Evolutionary conservation across 495 filamentous ascomycete genomes (phyloP).

Genomic region (Hamigera avellanea): DNA sequence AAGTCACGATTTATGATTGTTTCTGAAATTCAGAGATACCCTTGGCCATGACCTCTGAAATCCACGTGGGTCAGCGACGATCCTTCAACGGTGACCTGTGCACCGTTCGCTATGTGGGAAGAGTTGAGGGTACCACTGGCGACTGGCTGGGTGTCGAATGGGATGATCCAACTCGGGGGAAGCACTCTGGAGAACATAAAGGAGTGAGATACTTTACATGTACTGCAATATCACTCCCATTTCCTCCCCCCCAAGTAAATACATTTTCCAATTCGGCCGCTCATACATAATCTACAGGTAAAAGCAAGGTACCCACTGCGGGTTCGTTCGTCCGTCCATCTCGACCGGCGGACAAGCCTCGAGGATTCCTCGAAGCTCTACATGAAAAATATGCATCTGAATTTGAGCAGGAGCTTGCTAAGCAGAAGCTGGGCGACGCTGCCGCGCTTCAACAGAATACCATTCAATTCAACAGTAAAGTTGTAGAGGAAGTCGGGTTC

Average conservation of each 20-base stretch:
- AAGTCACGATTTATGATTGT: conserved; percentile 1
- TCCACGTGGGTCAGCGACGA: conserved; percentile 54
- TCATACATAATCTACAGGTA: conserved; percentile 34
- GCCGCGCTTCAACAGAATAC: conserved; percentile 23
- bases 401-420: conserved; percentile 14
- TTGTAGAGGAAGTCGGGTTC: conserved; percentile 91
- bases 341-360: conserved; percentile 51
- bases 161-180: conserved; percentile 77
- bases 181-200: conserved; percentile 76
- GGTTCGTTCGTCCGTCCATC: conserved; percentile 81
- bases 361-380: conserved; percentile 69
- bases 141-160: conserved; percentile 94
- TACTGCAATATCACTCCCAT: conserved; percentile 29
- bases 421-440: conserved; percentile 7
- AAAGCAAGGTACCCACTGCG: conserved; percentile 51
- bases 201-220: conserved; percentile 77
- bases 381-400: conserved; percentile 70
- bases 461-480: conserved; percentile 71
- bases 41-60: conserved; percentile 14
- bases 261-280: neutral
- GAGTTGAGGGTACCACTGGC: conserved; percentile 62
- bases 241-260: neutral
- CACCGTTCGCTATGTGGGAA: conserved; percentile 76
- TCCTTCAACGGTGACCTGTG: conserved; percentile 65
- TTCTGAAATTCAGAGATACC: neutral